phyloP scores from a whole-genome alignment of 139 green algal species.

The Gonium pectorale region DNA sequence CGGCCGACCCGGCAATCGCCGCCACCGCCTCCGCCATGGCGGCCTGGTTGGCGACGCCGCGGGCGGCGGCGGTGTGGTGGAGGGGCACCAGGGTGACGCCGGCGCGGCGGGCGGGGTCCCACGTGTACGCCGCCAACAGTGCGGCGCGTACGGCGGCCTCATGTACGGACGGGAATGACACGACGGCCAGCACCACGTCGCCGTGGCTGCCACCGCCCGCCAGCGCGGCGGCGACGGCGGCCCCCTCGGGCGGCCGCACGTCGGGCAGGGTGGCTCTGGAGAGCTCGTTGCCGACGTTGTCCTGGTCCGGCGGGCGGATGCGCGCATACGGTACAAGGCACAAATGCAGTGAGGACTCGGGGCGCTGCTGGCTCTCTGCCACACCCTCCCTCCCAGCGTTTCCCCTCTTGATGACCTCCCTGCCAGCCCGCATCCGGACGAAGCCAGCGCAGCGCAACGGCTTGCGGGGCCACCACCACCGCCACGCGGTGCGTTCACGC shows the following conservation, averaged over 20 bases:
- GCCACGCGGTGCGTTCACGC: no score
- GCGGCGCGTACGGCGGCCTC: constrained; percentile 44
- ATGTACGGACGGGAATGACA: constrained; percentile 39
- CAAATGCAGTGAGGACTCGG: no score
- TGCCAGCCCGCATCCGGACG: no score
- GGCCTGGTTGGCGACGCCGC: neutral
- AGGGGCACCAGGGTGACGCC: constrained; percentile 14
- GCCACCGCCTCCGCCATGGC: neutral
- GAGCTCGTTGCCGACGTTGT: neutral
- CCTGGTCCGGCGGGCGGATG: neutral
- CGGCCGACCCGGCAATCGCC: neutral
- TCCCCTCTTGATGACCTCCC: no score
- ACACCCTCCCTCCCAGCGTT: no score
- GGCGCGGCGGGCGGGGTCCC: constrained; percentile 17
- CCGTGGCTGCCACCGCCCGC: neutral
- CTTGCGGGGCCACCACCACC: no score
- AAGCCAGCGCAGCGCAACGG: no score
- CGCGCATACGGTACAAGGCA: neutral
- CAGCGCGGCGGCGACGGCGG: constrained; percentile 7
- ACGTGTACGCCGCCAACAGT: constrained; percentile 53
- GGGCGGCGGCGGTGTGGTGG: constrained; percentile 10
- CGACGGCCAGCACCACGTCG: constrained; percentile 24
- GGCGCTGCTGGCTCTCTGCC: no score
- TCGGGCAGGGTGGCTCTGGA: constrained; percentile 16
- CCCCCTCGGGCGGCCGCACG: neutral